Conservation (phyloP, 352 stramenopile species). For the Pythium dissotocum region DNA sequence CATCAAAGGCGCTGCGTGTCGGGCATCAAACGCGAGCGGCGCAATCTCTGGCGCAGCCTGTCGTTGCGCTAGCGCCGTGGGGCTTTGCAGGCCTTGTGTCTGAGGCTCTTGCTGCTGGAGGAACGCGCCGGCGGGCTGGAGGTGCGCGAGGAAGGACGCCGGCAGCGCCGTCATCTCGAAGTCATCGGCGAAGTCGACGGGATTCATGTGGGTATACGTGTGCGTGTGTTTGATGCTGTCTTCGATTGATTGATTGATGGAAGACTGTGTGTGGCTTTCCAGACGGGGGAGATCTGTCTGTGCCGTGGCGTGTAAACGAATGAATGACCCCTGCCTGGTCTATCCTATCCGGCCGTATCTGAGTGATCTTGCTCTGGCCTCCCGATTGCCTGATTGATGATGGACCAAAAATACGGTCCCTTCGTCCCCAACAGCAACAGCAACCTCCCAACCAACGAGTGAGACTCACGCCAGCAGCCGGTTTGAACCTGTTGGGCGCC, state of each 20-base stretch:
- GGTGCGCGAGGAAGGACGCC: constrained; percentile 15
- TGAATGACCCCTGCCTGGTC: constrained; percentile 13
- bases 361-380: neutral
- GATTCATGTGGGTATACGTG: neutral
- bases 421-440: constrained; percentile 7
- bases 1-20: neutral
- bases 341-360: constrained; percentile 6
- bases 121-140: constrained; percentile 25
- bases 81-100: constrained; percentile 8
- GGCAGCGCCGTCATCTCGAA: constrained; percentile 12
- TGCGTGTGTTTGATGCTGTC: neutral
- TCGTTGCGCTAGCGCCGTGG: constrained; percentile 14
- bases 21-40: neutral
- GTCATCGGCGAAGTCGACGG: constrained; percentile 5
- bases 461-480: constrained; percentile 1
- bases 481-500: neutral
- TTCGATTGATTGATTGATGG: neutral
- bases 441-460: constrained; percentile 15
- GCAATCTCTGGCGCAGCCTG: constrained; percentile 11
- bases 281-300: neutral
- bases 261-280: neutral
- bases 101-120: neutral
- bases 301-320: constrained; percentile 22
- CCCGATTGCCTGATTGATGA: constrained; percentile 3
- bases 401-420: constrained; percentile 20